phyloP scores from a whole-genome alignment of 192 early-diverging fungal genomes.

The Haplosporangium gracile region DNA sequence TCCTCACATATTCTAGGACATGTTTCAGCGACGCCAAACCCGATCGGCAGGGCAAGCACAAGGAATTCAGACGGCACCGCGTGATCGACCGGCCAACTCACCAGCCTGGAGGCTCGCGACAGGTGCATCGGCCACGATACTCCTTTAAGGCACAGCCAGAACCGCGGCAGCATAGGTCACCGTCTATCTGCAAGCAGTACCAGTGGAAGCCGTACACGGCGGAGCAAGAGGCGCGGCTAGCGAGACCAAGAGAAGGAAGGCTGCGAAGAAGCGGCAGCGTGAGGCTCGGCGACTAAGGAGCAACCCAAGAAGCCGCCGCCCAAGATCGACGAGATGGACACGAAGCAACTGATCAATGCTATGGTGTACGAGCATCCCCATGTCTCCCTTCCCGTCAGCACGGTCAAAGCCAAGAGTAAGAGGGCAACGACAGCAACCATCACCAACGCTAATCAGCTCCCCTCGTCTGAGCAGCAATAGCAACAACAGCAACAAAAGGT shows the following conservation, averaged over 20 bases:
- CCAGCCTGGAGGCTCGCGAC: conserved; percentile 13
- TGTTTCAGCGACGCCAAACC: neutral
- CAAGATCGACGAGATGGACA: conserved; percentile 14
- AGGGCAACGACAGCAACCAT: conserved; percentile 14
- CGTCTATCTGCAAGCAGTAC: conserved; percentile 8
- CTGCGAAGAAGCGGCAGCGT: conserved; percentile 7
- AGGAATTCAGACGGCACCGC: conserved; percentile 14
- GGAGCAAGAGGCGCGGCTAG: conserved; percentile 8
- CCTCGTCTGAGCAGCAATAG: conserved; percentile 14
- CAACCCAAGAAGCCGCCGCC: conserved; percentile 5
- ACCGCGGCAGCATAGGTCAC: conserved; percentile 9
- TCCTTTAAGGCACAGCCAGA: conserved; percentile 5
- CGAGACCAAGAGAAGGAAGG: conserved; percentile 9
- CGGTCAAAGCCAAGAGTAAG: conserved; percentile 13
- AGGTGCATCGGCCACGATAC: conserved; percentile 11
- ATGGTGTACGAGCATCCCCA: conserved; percentile 4
- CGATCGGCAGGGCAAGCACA: conserved; percentile 24
- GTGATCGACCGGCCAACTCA: conserved; percentile 20
- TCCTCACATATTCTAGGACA: neutral
- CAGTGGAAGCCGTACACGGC: conserved; percentile 15
- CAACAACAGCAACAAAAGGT: conserved; percentile 1
- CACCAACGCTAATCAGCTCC: conserved; percentile 17
- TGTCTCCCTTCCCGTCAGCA: conserved; percentile 13
- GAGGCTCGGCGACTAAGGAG: conserved; percentile 12
- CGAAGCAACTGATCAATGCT: conserved; percentile 10